Evolutionary conservation across 768 basidiomycete genomes (phyloP), one percentile per base, ranked within the genome.

Genomic region (Suillus alpinus): DNA sequence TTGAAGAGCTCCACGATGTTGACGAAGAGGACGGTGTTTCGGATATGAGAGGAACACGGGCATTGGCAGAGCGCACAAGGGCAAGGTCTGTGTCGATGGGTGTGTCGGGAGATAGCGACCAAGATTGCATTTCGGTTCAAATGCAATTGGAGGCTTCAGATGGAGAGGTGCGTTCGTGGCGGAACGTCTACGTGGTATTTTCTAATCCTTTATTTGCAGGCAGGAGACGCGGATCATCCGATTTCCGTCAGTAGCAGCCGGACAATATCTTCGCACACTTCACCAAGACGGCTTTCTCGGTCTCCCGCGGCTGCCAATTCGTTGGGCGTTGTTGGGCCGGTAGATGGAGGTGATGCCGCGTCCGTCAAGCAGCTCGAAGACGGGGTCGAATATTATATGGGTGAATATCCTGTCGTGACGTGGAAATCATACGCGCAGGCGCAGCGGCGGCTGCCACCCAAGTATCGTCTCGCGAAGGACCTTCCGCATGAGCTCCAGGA

Each of bases 401-500:
- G 61, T 8, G 63, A 57, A 18, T 59, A 69, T 44, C 65, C 57
- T 1, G 13, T 69, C 32, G 14, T 70, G 8, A 69, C 71, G 2
- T 73, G 71, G 69, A 59, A 47, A 7, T 70, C 71, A 1, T 43
- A 59, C 6, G 58, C 67, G 6, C 61, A 63, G 3, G 62, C 62
- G n/a, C 58, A 65, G n/a, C 64, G 68, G 13, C 46, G 53, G 9
- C 59, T 64, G 8, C 49, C 59, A 2, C 69, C 72, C 5, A 69
- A 69, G 20, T 69, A 71, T 47, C 67, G 64, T 50, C 66, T 75
- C 16, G 69, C 83, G 2, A 77, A 72, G 59, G 79, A 90, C 61
- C 76, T 91, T n/a, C 85, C 86, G 0, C 84, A 86, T 63, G 63
- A 76, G 3, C 68, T 91, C 6, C 86, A 90, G 59, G 89, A 92